Evolutionary conservation across 2,329 filamentous ascomycete genomes (phyloP).

Genomic region (Colletotrichum sp.): DNA sequence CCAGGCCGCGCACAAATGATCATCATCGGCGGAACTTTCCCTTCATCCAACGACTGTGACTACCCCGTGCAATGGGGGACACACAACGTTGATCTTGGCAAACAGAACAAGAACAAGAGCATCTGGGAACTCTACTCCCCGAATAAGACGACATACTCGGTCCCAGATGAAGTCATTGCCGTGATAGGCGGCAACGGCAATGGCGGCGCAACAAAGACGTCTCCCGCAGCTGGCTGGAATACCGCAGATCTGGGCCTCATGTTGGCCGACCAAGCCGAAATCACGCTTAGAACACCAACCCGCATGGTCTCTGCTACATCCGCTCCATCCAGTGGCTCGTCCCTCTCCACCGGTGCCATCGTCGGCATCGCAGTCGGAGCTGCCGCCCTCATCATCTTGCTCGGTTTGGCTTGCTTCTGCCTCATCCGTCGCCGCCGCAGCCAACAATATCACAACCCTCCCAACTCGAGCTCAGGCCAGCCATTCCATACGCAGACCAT

Average conservation of each 20-base stretch:
- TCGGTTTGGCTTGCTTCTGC: slow-evolving; percentile 26
- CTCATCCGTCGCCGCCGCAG: slow-evolving; percentile 33
- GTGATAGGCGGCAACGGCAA: slow-evolving; percentile 55
- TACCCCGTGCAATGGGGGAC: slow-evolving; percentile 56
- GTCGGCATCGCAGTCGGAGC: slow-evolving; percentile 46
- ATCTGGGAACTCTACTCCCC: slow-evolving; percentile 58
- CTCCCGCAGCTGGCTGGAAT: slow-evolving; percentile 55
- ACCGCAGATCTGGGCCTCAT: slow-evolving; percentile 57
- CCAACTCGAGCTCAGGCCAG: not conserved
- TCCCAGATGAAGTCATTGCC: slow-evolving; percentile 55
- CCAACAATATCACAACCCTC: not conserved
- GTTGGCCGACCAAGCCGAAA: slow-evolving; percentile 54
- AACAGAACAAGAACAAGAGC: slow-evolving; percentile 48
- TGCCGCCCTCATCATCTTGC: slow-evolving; percentile 30
- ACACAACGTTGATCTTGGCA: slow-evolving; percentile 60
- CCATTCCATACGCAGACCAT: slow-evolving; percentile 8
- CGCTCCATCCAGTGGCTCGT: not conserved
- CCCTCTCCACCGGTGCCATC: slow-evolving; percentile 44
- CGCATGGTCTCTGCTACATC: slow-evolving; percentile 36
- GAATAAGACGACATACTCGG: slow-evolving; percentile 55
- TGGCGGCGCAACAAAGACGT: slow-evolving; percentile 59
- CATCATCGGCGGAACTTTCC: slow-evolving; percentile 66
- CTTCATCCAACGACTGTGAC: slow-evolving; percentile 55
- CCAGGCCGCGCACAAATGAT: slow-evolving; percentile 62
- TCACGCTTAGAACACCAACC: slow-evolving; percentile 55